Conservation (phyloP, 2,329 filamentous ascomycete species). For the Calonectria naviculata region DNA sequence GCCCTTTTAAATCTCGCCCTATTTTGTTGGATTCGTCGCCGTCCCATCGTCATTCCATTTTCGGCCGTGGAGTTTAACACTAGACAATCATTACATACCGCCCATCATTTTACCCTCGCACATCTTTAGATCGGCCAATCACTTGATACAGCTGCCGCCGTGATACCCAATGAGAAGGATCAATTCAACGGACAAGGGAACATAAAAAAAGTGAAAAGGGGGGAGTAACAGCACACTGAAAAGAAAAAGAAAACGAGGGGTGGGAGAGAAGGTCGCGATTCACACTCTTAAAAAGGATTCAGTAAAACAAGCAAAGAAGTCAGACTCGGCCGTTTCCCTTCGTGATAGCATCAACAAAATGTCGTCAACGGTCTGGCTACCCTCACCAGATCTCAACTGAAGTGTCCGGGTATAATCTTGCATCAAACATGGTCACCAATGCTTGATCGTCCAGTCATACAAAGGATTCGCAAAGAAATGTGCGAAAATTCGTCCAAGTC, state of each 20-base stretch:
- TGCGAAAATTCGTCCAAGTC: conserved; percentile 37
- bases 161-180: not conserved
- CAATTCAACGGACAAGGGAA: conserved; percentile 2
- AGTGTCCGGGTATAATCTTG: conserved; percentile 44
- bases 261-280: conserved; percentile 17
- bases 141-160: not conserved
- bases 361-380: conserved; percentile 41
- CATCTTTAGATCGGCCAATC: conserved; percentile 2
- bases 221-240: conserved; percentile 4
- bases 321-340: conserved; percentile 31
- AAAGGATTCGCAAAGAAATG: conserved; percentile 40
- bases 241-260: conserved; percentile 1
- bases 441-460: conserved; percentile 39
- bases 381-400: conserved; percentile 39
- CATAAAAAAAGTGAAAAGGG: conserved; percentile 3
- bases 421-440: conserved; percentile 43
- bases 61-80: conserved; percentile 1
- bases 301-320: conserved; percentile 26
- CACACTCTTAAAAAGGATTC: conserved; percentile 28
- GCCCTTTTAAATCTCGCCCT: not conserved
- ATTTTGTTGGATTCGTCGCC: not conserved
- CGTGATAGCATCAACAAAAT: conserved; percentile 40
- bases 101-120: not conserved
- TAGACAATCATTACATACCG: conserved; percentile 5
- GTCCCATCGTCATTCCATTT: conserved; percentile 4